phyloP scores from a whole-genome alignment of 2,329 filamentous ascomycete species.

The Trichoderma sp. region DNA sequence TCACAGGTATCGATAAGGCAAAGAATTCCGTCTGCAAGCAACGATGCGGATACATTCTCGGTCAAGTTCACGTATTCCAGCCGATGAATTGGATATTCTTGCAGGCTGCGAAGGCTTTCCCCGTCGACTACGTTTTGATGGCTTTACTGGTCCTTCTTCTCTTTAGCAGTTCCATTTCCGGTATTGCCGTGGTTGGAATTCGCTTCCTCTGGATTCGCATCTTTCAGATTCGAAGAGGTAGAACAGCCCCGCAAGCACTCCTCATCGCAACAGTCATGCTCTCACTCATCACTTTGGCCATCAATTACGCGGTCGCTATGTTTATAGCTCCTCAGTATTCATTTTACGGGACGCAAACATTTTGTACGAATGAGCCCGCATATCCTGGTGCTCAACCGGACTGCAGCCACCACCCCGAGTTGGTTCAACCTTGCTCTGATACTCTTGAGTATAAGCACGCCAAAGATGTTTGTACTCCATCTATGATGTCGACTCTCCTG shows the following conservation, averaged over 20 bases:
- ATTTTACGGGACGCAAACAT: conserved; percentile 90
- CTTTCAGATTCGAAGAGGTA: conserved; percentile 84
- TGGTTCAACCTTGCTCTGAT: conserved; percentile 82
- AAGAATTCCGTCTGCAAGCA: conserved; percentile 91
- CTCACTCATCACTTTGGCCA: conserved; percentile 81
- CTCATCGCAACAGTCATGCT: conserved; percentile 88
- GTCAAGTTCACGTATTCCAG: conserved; percentile 85
- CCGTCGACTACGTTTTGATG: conserved; percentile 89
- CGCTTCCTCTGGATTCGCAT: conserved; percentile 94
- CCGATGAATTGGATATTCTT: conserved; percentile 84
- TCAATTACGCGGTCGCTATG: conserved; percentile 92
- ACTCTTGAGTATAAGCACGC: conserved; percentile 67
- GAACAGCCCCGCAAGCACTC: conserved; percentile 87
- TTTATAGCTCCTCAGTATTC: conserved; percentile 94
- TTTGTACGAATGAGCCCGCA: conserved; percentile 71
- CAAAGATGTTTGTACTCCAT: conserved; percentile 81
- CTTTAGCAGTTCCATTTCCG: conserved; percentile 83
- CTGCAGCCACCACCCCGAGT: conserved; percentile 67
- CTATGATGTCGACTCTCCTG: conserved; percentile 85
- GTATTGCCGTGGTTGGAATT: conserved; percentile 83
- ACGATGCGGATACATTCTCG: conserved; percentile 88
- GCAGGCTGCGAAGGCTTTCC: conserved; percentile 77
- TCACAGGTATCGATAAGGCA: conserved; percentile 94
- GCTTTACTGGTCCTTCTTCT: conserved; percentile 79
- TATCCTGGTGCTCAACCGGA: conserved; percentile 66